phyloP scores from a whole-genome alignment of 2,329 filamentous ascomycete species.

The Rhinocladiella mackenziei region DNA sequence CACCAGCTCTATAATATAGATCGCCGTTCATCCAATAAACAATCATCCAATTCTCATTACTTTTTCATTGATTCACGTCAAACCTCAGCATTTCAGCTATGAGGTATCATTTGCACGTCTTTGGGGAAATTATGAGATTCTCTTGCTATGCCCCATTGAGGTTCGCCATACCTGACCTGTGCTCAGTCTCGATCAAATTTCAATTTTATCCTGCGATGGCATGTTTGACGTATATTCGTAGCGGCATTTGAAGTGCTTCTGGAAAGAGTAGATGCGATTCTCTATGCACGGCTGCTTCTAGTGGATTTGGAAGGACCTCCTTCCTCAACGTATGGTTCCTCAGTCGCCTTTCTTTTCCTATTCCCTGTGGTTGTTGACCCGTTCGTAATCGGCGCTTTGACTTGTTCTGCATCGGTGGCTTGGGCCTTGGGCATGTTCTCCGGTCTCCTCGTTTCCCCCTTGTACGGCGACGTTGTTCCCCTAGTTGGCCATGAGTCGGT shows the following conservation, averaged over 20 bases:
- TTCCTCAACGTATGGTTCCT: constrained; percentile 10
- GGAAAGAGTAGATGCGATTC: constrained; percentile 16
- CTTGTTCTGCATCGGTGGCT: background rate
- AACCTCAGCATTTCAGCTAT: background rate
- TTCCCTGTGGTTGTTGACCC: background rate
- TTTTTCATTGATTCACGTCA: background rate
- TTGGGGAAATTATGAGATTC: background rate
- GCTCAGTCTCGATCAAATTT: background rate
- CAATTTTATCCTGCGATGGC: constrained; percentile 9
- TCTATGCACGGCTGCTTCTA: constrained; percentile 22
- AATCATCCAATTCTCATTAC: background rate
- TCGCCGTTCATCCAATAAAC: too few relatives aligned
- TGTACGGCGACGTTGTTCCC: background rate
- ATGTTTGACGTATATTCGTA: constrained; percentile 3
- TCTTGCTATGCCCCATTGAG: background rate
- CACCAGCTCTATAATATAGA: too few relatives aligned
- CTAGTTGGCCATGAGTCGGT: background rate
- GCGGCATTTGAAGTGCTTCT: background rate
- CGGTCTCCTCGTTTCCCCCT: background rate
- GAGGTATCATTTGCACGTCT: background rate
- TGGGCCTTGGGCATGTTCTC: background rate
- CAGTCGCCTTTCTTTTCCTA: constrained; percentile 25
- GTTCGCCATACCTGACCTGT: background rate
- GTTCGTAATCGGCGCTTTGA: background rate
- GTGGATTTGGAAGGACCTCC: constrained; percentile 11